Percentiles rank a stretch among this genome's conserved stretches.
Conservation (phyloP, 2,329 filamentous ascomycete genomes). For the Fusarium guadeloupense region DNA sequence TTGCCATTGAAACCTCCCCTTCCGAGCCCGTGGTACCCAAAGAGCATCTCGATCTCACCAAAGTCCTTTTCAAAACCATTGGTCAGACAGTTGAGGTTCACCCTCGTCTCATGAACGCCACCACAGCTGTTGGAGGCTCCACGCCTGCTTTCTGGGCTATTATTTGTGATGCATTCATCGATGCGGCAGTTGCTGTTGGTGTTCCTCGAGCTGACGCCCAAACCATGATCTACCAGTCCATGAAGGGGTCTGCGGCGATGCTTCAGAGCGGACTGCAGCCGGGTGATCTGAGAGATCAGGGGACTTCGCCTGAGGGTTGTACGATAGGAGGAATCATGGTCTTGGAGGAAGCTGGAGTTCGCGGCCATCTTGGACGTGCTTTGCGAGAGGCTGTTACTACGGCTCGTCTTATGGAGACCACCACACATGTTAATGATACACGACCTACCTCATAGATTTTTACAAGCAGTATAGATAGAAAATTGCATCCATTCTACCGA, state of each 20-base stretch:
- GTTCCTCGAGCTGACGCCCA: conserved; percentile 64
- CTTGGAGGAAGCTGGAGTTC: conserved; percentile 66
- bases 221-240: conserved; percentile 67
- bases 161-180: conserved; percentile 66
- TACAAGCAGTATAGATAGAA: neutral
- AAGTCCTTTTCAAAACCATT: conserved; percentile 64
- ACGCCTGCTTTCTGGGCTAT: conserved; percentile 69
- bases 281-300: conserved; percentile 65
- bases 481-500: too few species aligned
- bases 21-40: conserved; percentile 29
- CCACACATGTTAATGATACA: conserved; percentile 53
- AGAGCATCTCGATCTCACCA: conserved; percentile 37
- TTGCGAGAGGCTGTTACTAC: conserved; percentile 59
- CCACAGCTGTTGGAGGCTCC: conserved; percentile 68
- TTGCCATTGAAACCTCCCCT: conserved; percentile 44
- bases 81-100: conserved; percentile 62
- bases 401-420: conserved; percentile 53
- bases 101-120: conserved; percentile 62
- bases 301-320: conserved; percentile 67
- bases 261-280: conserved; percentile 64
- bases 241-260: conserved; percentile 65
- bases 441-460: conserved; percentile 25
- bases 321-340: conserved; percentile 68
- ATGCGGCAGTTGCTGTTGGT: conserved; percentile 68
- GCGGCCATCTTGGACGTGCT: conserved; percentile 53